Conservation (phyloP, 805 yeast species). For the Wickerhamiella nectarea region DNA sequence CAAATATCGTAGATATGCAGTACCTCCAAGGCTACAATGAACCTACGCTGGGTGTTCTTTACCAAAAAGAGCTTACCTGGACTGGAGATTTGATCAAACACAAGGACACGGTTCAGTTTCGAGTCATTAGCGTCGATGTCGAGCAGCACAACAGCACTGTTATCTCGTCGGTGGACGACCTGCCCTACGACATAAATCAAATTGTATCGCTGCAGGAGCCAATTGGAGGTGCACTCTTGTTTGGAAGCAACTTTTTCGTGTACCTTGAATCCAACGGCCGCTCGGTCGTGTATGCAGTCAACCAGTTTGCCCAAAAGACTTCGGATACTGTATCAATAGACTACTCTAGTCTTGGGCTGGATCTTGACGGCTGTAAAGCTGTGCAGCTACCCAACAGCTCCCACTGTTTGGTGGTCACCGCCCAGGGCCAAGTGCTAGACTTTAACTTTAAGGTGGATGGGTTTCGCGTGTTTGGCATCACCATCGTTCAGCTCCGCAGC, state of each 20-base stretch:
- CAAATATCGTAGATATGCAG: slow-evolving; percentile 53
- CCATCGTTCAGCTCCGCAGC: slow-evolving; percentile 27
- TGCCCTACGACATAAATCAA: slow-evolving; percentile 63
- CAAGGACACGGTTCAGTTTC: slow-evolving; percentile 49
- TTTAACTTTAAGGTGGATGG: slow-evolving; percentile 30
- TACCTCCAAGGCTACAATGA: slow-evolving; percentile 64
- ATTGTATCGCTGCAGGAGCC: slow-evolving; percentile 48
- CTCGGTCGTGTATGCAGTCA: slow-evolving; percentile 46
- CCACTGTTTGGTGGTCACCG: slow-evolving; percentile 31
- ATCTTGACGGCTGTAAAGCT: slow-evolving; percentile 40
- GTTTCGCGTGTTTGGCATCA: slow-evolving; percentile 34
- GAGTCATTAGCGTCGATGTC: slow-evolving; percentile 57
- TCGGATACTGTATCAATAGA: slow-evolving; percentile 28
- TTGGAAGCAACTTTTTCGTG: slow-evolving; percentile 66
- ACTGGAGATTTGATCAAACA: slow-evolving; percentile 52
- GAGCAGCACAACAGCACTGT: slow-evolving; percentile 45
- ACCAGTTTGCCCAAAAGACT: slow-evolving; percentile 34
- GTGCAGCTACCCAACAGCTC: slow-evolving; percentile 25
- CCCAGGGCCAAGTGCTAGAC: slow-evolving; percentile 33
- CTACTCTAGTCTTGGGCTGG: slow-evolving; percentile 37
- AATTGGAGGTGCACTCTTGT: slow-evolving; percentile 48
- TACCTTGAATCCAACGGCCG: slow-evolving; percentile 73
- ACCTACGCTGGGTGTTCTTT: slow-evolving; percentile 65
- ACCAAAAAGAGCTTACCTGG: slow-evolving; percentile 55
- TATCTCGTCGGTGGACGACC: slow-evolving; percentile 45